Base-by-base conservation (phyloP, 768 basidiomycete genomes). In the Polyporus arcularius region DNA sequence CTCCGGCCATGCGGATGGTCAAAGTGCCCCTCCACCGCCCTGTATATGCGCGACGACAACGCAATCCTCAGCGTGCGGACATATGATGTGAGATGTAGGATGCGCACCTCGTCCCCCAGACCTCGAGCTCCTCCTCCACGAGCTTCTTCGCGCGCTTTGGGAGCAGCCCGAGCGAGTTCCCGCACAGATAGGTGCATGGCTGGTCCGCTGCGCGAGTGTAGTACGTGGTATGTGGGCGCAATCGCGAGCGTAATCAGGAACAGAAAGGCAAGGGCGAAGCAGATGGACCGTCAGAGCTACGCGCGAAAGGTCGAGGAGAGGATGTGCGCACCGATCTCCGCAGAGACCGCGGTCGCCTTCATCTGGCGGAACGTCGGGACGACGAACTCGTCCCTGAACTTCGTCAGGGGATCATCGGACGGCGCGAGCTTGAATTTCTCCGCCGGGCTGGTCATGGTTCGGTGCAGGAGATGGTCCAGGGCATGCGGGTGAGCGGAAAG, bases 81-180 rank as follows among this genome's bases (percentile, higher is more conserved):
- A 39, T 14, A 35, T 0, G 55, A 42, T 18, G 41, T 41, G 58
- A 26, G 48, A 35, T 12, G 45, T 11, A 16, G 21, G 46, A 28
- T 8, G 70, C 80, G 70, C 69, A 88, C 88, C 80, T 80, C 57
- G 86, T 82, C 38, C 81, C 86, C 97, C 97, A 99, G 31, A 88
- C 87, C 51, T 82, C 71, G 53, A 98, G 74, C 73, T 99, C 97
- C 73, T 96, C 85, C 63, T 89, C 77, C 15, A 98, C 78, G 46
- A 95, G 79, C 61, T 79, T 72, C 63, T 83, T 81, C 32, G 95
- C 90, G 40, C 84, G 79, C 71, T 87, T 92, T 46, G 91, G 84
- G 68, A 92, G 78, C 56, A 89, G 80, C 4, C 97, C 97, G 10
- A 98, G 83, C 28, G 95, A 98, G 77, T 99, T 98, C 38, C 97